A percentile compares a stretch with the other conserved stretches of the same genome.
Conservation (phyloP, 331 rosid species). For the Pyracantha coccinea region DNA sequence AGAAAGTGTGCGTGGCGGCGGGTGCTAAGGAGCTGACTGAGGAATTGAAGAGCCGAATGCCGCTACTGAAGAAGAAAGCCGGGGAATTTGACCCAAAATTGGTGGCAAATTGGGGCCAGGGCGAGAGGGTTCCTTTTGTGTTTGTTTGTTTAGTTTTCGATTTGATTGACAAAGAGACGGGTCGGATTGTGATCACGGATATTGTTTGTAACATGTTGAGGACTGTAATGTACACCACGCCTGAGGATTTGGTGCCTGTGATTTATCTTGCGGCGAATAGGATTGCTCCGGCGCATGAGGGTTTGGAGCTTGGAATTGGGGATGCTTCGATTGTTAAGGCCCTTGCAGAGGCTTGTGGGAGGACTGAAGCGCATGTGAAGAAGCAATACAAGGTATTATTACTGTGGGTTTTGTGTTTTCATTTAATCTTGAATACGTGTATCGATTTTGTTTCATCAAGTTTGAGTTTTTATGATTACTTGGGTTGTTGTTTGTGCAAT, state of each 20-base stretch:
- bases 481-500: not conserved
- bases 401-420: not conserved
- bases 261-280: constrained; percentile 60
- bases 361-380: constrained; percentile 56
- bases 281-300: constrained; percentile 75
- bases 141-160: constrained; percentile 58
- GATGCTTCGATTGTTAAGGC: constrained; percentile 81
- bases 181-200: constrained; percentile 71
- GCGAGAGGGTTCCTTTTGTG: constrained; percentile 58
- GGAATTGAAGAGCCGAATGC: constrained; percentile 41
- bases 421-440: not conserved
- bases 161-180: constrained; percentile 42
- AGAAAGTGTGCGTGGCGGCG: constrained; percentile 18
- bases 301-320: constrained; percentile 81
- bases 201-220: constrained; percentile 76
- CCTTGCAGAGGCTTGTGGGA: constrained; percentile 77
- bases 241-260: constrained; percentile 55
- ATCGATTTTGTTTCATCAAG: not conserved
- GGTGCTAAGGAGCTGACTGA: constrained; percentile 23
- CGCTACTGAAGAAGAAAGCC: constrained; percentile 51
- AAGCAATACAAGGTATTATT: constrained; percentile 51
- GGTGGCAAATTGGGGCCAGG: constrained; percentile 54
- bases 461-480: not conserved
- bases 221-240: constrained; percentile 60
- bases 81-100: constrained; percentile 43